A percentile compares a stretch with the other conserved stretches of the same genome.
These are phyloP conservation scores for Lathyrus aphaca DNA, from an alignment of 306 rosid species.

Conservation along the genomic window DNA sequence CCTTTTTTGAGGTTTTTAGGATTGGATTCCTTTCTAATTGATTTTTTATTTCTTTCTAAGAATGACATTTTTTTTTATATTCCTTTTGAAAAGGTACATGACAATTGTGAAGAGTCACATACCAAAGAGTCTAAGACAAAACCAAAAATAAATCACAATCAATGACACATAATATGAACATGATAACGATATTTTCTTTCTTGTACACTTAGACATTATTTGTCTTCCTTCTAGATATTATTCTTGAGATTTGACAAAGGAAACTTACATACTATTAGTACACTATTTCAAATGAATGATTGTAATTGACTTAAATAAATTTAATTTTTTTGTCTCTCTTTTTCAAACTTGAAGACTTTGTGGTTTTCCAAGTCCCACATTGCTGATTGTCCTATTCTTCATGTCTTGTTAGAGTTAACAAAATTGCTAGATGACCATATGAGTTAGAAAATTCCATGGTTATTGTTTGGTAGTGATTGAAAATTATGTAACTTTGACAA, in stretches of 20 bases:
- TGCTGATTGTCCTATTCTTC: not conserved
- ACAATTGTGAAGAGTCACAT: not conserved
- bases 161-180: not conserved
- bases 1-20: constrained; percentile 33
- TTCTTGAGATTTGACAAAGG: constrained; percentile 21
- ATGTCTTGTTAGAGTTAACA: constrained; percentile 14
- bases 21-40: constrained; percentile 34
- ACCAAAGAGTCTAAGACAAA: not conserved
- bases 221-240: constrained; percentile 10
- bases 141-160: not conserved
- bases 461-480: constrained; percentile 31
- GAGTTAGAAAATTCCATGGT: constrained; percentile 39
- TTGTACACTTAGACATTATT: not conserved
- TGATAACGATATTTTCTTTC: constrained; percentile 3
- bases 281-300: constrained; percentile 20
- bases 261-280: constrained; percentile 5
- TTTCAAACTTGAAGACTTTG: constrained; percentile 32
- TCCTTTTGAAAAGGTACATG: not conserved
- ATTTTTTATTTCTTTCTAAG: not conserved
- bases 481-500: constrained; percentile 37
- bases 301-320: constrained; percentile 27
- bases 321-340: not conserved
- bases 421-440: constrained; percentile 32
- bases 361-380: constrained; percentile 17
- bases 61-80: constrained; percentile 36